Evolutionary conservation across 768 basidiomycete species (phyloP), one percentile per base, ranked within the genome.

Genomic region (Amanita inopinata): DNA sequence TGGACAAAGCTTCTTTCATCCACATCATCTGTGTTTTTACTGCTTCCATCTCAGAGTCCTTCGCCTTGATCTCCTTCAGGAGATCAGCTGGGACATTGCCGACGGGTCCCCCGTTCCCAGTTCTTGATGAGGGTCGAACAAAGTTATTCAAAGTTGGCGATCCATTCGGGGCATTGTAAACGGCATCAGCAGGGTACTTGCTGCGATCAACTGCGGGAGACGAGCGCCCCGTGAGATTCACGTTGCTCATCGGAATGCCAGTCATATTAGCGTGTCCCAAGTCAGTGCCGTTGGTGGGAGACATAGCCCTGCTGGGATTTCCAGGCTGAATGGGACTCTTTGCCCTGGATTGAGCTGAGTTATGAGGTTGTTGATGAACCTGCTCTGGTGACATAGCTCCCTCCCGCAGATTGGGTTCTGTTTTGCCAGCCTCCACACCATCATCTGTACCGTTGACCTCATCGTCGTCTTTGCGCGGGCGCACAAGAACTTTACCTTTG

Each of bases 21-120:
- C 94, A 96, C 25, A 66, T 64, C 65, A 90, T 80, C 50, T 86
- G 76, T 55, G 76, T 76, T 70, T 78, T 81, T 50, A 83, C 61
- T 34, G 66, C 66, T 49, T 90, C 88, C 34, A 96, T 56, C 58
- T 94, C 91, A 27, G 69, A 65, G 49, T 93, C 91, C 57, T 84
- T 90, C 25, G 73, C 71, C 60, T 85, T 90, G 47, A 92, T 63
- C 52, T 92, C 89, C 30, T 79, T 71, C 33, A 87, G 62, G 47
- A 90, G 61, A 54, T 93, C 91, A 9, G 82, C 77, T 2, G 82
- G 70, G 14, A 83, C 69, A 55, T 76, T 85, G 4, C 80, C 74
- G 0, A 80, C 73, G 7, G 84, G 85, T 0, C 78, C 65, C 7
- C 43, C 34, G 36, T 66, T 62, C 11, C 57, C 63, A 12, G 57